Base-by-base conservation (phyloP, 192 early-diverging fungal genomes). In the Backusella tuberculispora region DNA sequence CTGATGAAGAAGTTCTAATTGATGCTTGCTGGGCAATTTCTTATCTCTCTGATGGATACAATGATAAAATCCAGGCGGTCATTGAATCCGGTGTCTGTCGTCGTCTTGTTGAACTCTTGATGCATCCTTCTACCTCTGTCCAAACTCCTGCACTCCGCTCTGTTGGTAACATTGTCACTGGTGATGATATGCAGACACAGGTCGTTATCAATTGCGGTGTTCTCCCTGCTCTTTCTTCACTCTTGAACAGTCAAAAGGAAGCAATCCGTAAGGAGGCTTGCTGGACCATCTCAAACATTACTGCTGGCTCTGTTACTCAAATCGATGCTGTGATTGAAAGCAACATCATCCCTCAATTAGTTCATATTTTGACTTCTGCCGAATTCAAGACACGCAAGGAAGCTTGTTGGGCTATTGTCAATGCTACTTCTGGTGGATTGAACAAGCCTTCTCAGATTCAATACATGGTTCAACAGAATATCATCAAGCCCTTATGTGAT, bases 21-120 rank as follows among this genome's bases (percentile, higher is more conserved):
- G 92, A 93, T 76, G 88, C 92, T 41, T 94, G 92, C 82, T 94
- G 92, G 93, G 92, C 93, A 15, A 83, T 94, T 68, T 94, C 92
- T 13, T 94, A 94, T 67, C 80, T 94, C 4, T 92, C 91, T 15
- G 89, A 94, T 76, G 90, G 92, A 0, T 74, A 85, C 12, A 91
- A 93, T 72, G 88, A 93, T 37, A 86, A 88, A 66, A 94, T 94
- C 69, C 92, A 93, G 74, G 84, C 87, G 44, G 91, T 94, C 14
- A 93, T 94, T 78, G 93, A 94, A 72, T 78, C 85, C 38, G 92
- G 92, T 40, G 90, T 94, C 7, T 90, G 86, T 73, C 81, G 88
- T 45, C 83, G 92, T 60, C 75, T 94, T 6, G 91, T 94, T 34
- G 90, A 94, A 66, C 79, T 94, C 4, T 80, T 94, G 64, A 72